Conservation (phyloP, 306 rosid species). For the Fagus crenata region DNA sequence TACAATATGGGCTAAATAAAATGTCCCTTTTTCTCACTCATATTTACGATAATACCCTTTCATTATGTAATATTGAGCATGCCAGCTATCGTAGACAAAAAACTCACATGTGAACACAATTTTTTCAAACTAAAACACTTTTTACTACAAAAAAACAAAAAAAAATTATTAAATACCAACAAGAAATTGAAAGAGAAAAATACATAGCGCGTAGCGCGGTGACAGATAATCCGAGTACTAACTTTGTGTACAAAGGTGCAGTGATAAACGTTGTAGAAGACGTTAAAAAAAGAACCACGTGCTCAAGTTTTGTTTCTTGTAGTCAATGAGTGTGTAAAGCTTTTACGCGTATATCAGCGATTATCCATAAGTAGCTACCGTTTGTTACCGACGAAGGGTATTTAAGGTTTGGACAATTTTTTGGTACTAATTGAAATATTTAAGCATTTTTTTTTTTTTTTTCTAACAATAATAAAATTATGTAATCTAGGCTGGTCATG, state of each 20-base stretch:
- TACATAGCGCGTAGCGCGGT: too few species aligned
- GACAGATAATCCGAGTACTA: too few species aligned
- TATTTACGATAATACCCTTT: constrained; percentile 2
- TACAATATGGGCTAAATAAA: neutral
- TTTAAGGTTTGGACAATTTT: neutral
- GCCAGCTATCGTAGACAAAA: too few species aligned
- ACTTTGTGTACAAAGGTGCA: too few species aligned
- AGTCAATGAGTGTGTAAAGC: too few species aligned
- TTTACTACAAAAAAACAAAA: too few species aligned
- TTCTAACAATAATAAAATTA: neutral
- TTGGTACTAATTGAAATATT: too few species aligned
- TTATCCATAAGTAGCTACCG: neutral
- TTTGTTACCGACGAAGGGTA: neutral
- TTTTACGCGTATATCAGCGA: too few species aligned
- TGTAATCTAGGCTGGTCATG: neutral
- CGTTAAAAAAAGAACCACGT: neutral
- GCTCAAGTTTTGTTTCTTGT: neutral
- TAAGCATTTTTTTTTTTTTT: neutral
- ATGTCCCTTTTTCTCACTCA: neutral
- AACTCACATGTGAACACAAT: too few species aligned
- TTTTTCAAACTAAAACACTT: too few species aligned
- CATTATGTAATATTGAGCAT: neutral
- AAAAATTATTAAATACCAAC: too few species aligned
- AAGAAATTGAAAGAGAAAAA: too few species aligned
- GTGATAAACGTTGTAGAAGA: neutral